phyloP scores from a whole-genome alignment of 2,329 filamentous ascomycete species.

The Trichoderma atroviride region DNA sequence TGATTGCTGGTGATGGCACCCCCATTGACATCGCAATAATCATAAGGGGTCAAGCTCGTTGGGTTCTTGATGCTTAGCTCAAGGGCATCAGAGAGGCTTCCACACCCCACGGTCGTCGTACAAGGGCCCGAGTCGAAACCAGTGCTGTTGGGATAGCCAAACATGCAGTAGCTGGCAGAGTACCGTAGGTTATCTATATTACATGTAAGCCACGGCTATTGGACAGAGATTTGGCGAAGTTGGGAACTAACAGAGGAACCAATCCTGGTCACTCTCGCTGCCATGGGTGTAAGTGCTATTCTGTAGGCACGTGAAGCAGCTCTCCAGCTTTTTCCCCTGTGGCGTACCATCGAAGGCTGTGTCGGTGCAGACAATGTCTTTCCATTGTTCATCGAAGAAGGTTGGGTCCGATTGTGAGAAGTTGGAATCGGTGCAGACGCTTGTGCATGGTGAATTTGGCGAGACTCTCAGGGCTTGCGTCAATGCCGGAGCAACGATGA shows the following conservation, averaged over 20 bases:
- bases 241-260: constrained; percentile 57
- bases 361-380: constrained; percentile 54
- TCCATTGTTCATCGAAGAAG: constrained; percentile 48
- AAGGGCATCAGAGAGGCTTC: constrained; percentile 46
- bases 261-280: constrained; percentile 55
- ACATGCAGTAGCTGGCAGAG: constrained; percentile 55
- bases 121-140: constrained; percentile 52
- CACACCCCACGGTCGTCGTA: constrained; percentile 55
- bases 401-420: constrained; percentile 50
- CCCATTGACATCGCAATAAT: constrained; percentile 50
- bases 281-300: constrained; percentile 52
- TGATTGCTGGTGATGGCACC: constrained; percentile 39
- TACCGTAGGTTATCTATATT: constrained; percentile 57
- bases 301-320: constrained; percentile 57
- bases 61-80: constrained; percentile 44
- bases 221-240: too few relatives aligned
- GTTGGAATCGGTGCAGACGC: constrained; percentile 51
- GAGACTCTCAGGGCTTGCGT: constrained; percentile 52
- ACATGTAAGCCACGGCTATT: not conserved
- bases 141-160: constrained; percentile 54
- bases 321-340: constrained; percentile 50
- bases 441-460: constrained; percentile 57
- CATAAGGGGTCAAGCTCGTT: constrained; percentile 42
- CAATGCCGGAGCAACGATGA: constrained; percentile 29
- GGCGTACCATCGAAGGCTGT: constrained; percentile 44